Conservation (phyloP, 2,329 filamentous ascomycete genomes). For the Sclerotinia subarctica region DNA sequence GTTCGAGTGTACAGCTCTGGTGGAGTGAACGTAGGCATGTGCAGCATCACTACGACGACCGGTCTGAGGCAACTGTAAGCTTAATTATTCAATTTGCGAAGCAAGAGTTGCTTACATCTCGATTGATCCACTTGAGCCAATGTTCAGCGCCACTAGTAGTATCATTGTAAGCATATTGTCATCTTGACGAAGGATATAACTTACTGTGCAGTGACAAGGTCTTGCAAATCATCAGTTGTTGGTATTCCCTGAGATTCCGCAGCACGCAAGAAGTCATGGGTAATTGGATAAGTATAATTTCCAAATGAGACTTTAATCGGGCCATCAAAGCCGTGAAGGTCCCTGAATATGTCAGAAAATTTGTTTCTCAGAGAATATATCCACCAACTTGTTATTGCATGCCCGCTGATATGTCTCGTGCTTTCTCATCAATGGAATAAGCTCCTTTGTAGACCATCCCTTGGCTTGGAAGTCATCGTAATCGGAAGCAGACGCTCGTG, state of each 20-base stretch:
- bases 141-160: constrained; percentile 63
- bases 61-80: constrained; percentile 42
- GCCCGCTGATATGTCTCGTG: constrained; percentile 54
- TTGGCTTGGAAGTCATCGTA: constrained; percentile 53
- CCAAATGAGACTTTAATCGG: constrained; percentile 66
- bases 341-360: constrained; percentile 41
- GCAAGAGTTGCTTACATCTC: constrained; percentile 45
- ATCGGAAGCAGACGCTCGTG: constrained; percentile 45
- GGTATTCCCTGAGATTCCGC: constrained; percentile 72
- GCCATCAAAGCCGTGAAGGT: constrained; percentile 72
- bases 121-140: constrained; percentile 85
- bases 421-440: constrained; percentile 55
- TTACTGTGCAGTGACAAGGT: constrained; percentile 58
- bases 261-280: constrained; percentile 74
- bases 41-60: constrained; percentile 74
- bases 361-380: not conserved
- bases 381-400: constrained; percentile 52
- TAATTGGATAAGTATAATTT: constrained; percentile 67
- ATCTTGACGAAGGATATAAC: not conserved
- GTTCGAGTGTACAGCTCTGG: constrained; percentile 60
- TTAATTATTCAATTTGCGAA: not conserved
- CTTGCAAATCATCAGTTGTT: constrained; percentile 72
- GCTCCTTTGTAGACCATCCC: constrained; percentile 52
- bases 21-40: constrained; percentile 75
- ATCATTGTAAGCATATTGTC: constrained; percentile 1